Conservation (phyloP, 495 filamentous ascomycete species). For the Annulohypoxylon stygium region DNA sequence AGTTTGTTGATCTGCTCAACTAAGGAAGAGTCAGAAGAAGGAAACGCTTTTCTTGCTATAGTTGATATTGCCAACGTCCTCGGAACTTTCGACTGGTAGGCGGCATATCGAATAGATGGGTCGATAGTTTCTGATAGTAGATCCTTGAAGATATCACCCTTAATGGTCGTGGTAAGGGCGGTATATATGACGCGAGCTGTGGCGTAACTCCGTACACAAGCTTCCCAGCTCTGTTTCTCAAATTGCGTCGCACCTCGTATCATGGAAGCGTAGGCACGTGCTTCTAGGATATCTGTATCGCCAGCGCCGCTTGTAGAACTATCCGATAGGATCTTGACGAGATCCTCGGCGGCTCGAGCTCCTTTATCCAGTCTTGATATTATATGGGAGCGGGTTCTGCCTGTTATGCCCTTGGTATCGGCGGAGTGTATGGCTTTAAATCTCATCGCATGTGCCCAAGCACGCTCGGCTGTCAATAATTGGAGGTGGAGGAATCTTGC, state of each 20-base stretch:
- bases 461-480: conserved; percentile 87
- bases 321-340: conserved; percentile 75
- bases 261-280: conserved; percentile 82
- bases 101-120: conserved; percentile 92
- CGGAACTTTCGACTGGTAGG: conserved; percentile 88
- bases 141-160: conserved; percentile 84
- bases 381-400: conserved; percentile 85
- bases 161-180: conserved; percentile 69
- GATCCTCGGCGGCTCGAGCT: conserved; percentile 72
- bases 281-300: conserved; percentile 83
- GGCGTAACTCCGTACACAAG: conserved; percentile 80
- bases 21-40: conserved; percentile 70
- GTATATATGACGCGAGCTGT: conserved; percentile 85
- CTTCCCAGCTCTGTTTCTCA: conserved; percentile 88
- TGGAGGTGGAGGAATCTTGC: conserved; percentile 81
- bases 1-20: conserved; percentile 76
- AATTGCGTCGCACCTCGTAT: conserved; percentile 81
- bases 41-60: conserved; percentile 82
- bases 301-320: conserved; percentile 70
- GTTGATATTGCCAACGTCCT: conserved; percentile 82
- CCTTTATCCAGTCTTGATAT: conserved; percentile 88
- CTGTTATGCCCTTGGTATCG: conserved; percentile 81
- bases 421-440: conserved; percentile 88
- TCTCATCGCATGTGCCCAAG: conserved; percentile 96
- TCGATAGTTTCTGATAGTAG: conserved; percentile 87